Evolutionary conservation across 108 stramenopile genomes (phyloP), one percentile per base, ranked within the genome.

Genomic region (Stephanodiscus minutulus): DNA sequence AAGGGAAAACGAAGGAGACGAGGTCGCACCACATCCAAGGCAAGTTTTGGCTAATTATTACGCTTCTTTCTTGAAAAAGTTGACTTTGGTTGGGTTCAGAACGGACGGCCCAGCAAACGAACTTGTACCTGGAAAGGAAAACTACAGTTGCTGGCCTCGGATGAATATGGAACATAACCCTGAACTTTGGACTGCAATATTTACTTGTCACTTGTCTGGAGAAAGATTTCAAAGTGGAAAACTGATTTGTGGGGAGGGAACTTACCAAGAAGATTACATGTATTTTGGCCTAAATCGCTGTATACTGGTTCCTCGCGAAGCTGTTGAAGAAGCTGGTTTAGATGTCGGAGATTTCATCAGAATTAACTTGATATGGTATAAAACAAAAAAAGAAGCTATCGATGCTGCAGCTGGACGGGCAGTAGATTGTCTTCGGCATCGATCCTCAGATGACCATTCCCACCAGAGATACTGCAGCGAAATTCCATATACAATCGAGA

Each of bases 321-420:
- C 2, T 18, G 33, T 57, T 7, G 44, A 57, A 20, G 63, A 44
- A 35, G 48, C 43, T 44, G 39, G 28, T 27, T 17, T 28, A 18
- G 31, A 68, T 27, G 43, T 21, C 9, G 9, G 2, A 2, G 39
- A 22, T 27, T 61, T 68, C 28, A 36, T 62, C 21, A 61, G 61
- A 49, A 15, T 68, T 20, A 44, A 73, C n/a, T 49, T 73, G 6
- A 57, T 76, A 24, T 68, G 66, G 74, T 67, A 62, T 36, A 49
- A 44, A 47, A 76, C 74, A 7, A 76, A 76, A 31, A 76, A 76
- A 31, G 66, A 76, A 3, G 74, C 74, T 17, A 66, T 66, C 18
- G 39, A 76, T 50, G 66, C 74, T 43, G 74, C 74, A 0, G 74
- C 74, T 62, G 74, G 62, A 25, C 74, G 74, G 25, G 59, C 74